Evolutionary conservation across 306 rosid genomes (phyloP), one percentile per base, ranked within the genome.

Genomic region (Parietaria judaica): DNA sequence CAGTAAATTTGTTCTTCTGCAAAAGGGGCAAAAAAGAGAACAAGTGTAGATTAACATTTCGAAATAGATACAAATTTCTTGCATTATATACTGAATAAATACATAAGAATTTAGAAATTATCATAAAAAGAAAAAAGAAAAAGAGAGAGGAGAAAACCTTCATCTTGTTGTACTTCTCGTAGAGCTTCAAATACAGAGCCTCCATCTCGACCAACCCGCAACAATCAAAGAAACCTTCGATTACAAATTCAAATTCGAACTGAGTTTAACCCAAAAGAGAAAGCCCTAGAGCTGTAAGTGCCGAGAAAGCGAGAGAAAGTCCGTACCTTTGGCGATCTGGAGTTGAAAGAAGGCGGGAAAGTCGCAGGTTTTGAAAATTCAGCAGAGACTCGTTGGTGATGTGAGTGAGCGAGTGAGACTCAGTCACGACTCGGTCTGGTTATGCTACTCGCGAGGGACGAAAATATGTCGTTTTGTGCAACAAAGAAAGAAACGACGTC

Each of bases 121-220:
- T 41, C 0, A 41, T 12, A 39, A 6, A 39, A 39, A 16, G 3
- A 11, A 35, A 31, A 56, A 4, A 36, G 9, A 58, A 11, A 36
- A 60, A 51, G 14, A 56, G 13, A 51, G 36, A 31, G 54, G 15
- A 31, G 37, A 15, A 61, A 13, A 86, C 99, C 99, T 92, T 92
- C 63, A 92, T 75, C 63, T 71, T 74, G 51, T 70, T 64, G 83
- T 84, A 92, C 77, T 79, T 86, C 46, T 83, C 80, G 67, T 77
- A 88, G 61, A 92, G 99, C 76, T 92, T 92, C n/a, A 76, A 54
- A 74, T 88, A 88, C 11, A 92, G 84, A 56, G 81, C 65, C 74
- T 84, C 96, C 88, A 86, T 84, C 76, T 72, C 60, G 58, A 15
- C 54, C 52, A 44, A 48, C 43, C 35, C 34, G 11, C 5, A 68